These are phyloP conservation scores for Aspergillus amoenus DNA, from an alignment of 2,329 filamentous ascomycete species.

Conservation along the genomic window DNA sequence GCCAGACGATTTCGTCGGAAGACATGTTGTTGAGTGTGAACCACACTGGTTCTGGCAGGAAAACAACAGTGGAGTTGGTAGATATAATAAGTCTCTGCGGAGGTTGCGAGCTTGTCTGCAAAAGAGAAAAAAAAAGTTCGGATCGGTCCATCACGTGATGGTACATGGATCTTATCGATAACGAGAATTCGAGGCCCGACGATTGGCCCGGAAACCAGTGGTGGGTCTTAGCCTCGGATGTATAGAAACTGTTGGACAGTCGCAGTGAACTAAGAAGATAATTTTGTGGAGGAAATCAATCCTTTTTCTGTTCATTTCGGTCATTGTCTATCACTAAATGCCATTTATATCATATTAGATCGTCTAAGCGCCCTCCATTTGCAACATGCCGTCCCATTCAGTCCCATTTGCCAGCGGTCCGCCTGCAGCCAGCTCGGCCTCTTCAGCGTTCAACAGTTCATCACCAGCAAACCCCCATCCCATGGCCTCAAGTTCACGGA, in stretches of 20 bases:
- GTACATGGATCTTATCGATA: slow-evolving; percentile 13
- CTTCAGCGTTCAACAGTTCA: slow-evolving; percentile 31
- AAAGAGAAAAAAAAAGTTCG: slow-evolving; percentile 33
- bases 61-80: slow-evolving; percentile 19
- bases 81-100: slow-evolving; percentile 19
- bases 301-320: not conserved
- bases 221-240: too few species aligned
- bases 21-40: slow-evolving; percentile 57
- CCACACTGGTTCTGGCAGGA: slow-evolving; percentile 15
- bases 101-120: slow-evolving; percentile 21
- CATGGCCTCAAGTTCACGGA: slow-evolving; percentile 72
- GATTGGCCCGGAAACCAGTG: not conserved
- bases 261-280: not conserved
- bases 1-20: slow-evolving; percentile 96
- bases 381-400: slow-evolving; percentile 39
- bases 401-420: slow-evolving; percentile 30
- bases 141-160: slow-evolving; percentile 25
- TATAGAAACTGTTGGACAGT: too few species aligned
- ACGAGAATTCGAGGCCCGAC: not conserved
- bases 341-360: not conserved
- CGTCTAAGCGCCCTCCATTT: slow-evolving; percentile 34
- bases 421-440: slow-evolving; percentile 27
- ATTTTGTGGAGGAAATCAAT: not conserved
- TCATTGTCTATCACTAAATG: slow-evolving; percentile 4
- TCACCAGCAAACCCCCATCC: slow-evolving; percentile 50